Percentiles rank a stretch among this genome's conserved stretches.
Conservation (phyloP, 2,329 filamentous ascomycete genomes). For the Lachnellula willkommii region DNA sequence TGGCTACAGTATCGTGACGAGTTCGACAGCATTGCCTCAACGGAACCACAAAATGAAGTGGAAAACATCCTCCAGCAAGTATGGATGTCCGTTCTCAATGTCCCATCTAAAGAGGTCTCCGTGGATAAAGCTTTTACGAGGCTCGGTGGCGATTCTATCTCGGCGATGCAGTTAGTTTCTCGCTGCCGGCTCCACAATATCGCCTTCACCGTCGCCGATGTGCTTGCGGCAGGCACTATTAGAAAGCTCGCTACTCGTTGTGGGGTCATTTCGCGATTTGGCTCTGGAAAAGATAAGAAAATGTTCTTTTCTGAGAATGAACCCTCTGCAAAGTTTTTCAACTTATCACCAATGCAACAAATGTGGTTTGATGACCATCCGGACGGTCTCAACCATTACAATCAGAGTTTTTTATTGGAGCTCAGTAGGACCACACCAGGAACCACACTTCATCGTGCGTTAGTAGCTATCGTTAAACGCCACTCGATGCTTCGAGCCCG, state of each 20-base stretch:
- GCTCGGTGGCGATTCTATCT: conserved; percentile 41
- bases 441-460: conserved; percentile 14
- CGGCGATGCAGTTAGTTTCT: conserved; percentile 41
- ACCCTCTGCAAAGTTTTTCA: background rate
- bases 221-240: background rate
- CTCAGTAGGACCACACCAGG: background rate
- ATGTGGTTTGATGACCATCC: background rate
- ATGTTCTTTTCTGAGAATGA: background rate
- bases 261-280: conserved; percentile 1
- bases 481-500: conserved; percentile 37
- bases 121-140: conserved; percentile 29
- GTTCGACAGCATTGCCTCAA: too few relatives aligned
- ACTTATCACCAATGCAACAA: background rate
- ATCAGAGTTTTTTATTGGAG: conserved; percentile 18
- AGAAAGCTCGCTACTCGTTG: background rate
- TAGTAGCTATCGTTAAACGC: conserved; percentile 29
- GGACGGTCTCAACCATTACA: conserved; percentile 19
- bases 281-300: background rate
- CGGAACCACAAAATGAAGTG: background rate
- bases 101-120: background rate
- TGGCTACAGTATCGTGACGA: background rate
- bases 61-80: background rate
- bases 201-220: background rate
- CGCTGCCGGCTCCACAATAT: conserved; percentile 16
- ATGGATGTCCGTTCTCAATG: background rate